Base-by-base conservation (phyloP, 2,329 filamentous ascomycete species). In the Torrubiella hemipterigena region DNA sequence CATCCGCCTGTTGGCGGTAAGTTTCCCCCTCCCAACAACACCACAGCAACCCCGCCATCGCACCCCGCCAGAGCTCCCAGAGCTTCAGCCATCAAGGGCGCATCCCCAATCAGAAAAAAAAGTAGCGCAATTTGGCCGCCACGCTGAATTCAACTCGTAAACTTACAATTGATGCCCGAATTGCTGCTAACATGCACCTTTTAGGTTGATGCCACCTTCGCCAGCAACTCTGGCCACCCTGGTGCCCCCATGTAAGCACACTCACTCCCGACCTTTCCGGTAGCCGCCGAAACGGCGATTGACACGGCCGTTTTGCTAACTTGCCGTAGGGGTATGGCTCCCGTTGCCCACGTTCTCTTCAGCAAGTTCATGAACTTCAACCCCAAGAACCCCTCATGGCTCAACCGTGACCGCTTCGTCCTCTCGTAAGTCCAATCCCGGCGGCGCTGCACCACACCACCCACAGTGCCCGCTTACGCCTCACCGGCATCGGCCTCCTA, bases 311-410 rank as follows among this genome's bases (percentile, higher is more conserved):
- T 20, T 20, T 27, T 41, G 46, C 55, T 64, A 44, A 63, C 48
- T 42, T 12, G 18, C 29, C 40, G 13, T 39, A 77, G 73, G 73
- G 74, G 74, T 57, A 75, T 96, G 84, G 91, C 91, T 54, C 89
- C 91, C 41, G 77, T 87, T 54, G 80, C 91, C 61, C 91, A 96
- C 73, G 85, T 96, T 52, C 77, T 98, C 44, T 98, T 84, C 70
- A 93, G 94, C 77, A 93, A 91, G 64, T 93, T 95, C 73, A 85
- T 98, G 85, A 93, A 67, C 60, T 98, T 95, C 76, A 98, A 96
- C 80, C 91, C 91, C 52, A 93, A 95, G 80, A 95, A 94, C 76
- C 84, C 91, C 49, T 72, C 85, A 44, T 98, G 87, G 87, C 54
- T 91, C 51, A 96, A 96, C 77, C 81, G 91, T 55, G 91, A 98